These are phyloP conservation scores for Boletellus dicymbophilus DNA, from an alignment of 1,284 basidiomycete species.

Conservation along the genomic window DNA sequence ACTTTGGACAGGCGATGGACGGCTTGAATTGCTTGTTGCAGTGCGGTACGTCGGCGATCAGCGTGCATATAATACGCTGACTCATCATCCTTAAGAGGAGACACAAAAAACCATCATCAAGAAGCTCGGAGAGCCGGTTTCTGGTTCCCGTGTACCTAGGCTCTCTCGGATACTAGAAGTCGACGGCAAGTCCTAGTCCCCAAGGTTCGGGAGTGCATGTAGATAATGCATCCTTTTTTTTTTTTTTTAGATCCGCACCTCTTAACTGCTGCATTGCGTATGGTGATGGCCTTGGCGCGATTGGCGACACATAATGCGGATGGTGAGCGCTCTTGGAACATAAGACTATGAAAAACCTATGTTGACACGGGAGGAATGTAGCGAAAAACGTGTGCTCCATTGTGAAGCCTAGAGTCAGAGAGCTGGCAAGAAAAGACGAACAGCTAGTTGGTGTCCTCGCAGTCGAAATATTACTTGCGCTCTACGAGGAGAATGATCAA, in stretches of 20 bases:
- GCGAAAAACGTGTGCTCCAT: conserved; percentile 1
- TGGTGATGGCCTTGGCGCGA: conserved; percentile 17
- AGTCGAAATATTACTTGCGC: conserved; percentile 18
- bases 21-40: conserved; percentile 20
- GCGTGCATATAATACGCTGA: no score
- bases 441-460: conserved; percentile 22
- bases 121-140: conserved; percentile 6
- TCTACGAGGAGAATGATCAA: conserved; percentile 6
- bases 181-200: no score
- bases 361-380: neutral
- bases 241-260: no score
- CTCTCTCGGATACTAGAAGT: conserved; percentile 17
- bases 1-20: conserved; percentile 26
- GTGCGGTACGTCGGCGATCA: conserved; percentile 17
- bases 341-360: neutral
- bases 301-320: no score
- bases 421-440: conserved; percentile 14
- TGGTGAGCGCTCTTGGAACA: conserved; percentile 3
- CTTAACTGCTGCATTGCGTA: no score
- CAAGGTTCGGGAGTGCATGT: no score
- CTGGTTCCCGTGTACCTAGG: neutral
- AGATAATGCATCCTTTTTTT: no score
- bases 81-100: conserved; percentile 9
- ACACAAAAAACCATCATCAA: conserved; percentile 4
- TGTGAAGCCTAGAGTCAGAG: conserved; percentile 9